Conservation (phyloP, 2,329 filamentous ascomycete genomes). For the Aspergillus sergii region DNA sequence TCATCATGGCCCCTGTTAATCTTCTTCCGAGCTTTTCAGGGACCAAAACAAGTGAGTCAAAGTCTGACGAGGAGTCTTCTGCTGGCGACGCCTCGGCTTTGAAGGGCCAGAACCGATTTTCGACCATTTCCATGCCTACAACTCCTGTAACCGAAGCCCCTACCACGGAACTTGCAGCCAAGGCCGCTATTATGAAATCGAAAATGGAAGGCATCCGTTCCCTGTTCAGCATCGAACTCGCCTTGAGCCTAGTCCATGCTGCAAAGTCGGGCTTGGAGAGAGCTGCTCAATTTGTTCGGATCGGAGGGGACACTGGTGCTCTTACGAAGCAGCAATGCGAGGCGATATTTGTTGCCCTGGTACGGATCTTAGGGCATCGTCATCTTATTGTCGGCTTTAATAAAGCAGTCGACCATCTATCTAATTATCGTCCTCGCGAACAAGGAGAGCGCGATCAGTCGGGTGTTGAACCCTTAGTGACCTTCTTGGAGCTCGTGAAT, state of each 20-base stretch:
- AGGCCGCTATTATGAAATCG: constrained; percentile 96
- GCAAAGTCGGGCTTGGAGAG: constrained; percentile 88
- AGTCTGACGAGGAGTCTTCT: constrained; percentile 26
- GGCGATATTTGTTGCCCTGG: constrained; percentile 79
- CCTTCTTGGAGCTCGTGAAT: constrained; percentile 95
- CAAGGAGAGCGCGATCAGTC: constrained; percentile 63
- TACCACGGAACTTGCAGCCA: constrained; percentile 89
- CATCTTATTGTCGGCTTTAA: constrained; percentile 94
- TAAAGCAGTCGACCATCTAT: constrained; percentile 87
- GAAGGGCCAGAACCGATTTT: constrained; percentile 41
- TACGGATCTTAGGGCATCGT: constrained; percentile 79
- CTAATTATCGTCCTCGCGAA: constrained; percentile 86
- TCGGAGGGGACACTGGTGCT: constrained; percentile 78
- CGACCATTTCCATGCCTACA: constrained; percentile 39
- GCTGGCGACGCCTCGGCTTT: constrained; percentile 22
- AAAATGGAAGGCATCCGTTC: constrained; percentile 92
- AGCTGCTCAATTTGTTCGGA: constrained; percentile 76
- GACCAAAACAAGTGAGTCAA: constrained; percentile 56
- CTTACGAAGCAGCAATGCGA: constrained; percentile 88
- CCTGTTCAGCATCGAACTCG: constrained; percentile 94
- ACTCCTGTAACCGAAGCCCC: constrained; percentile 65
- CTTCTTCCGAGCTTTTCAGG: constrained; percentile 73
- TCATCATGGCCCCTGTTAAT: constrained; percentile 98
- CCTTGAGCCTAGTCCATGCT: constrained; percentile 81
- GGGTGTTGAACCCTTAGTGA: constrained; percentile 87